phyloP scores from a whole-genome alignment of 73 alveolate species.

The Uronychia setigera region DNA sequence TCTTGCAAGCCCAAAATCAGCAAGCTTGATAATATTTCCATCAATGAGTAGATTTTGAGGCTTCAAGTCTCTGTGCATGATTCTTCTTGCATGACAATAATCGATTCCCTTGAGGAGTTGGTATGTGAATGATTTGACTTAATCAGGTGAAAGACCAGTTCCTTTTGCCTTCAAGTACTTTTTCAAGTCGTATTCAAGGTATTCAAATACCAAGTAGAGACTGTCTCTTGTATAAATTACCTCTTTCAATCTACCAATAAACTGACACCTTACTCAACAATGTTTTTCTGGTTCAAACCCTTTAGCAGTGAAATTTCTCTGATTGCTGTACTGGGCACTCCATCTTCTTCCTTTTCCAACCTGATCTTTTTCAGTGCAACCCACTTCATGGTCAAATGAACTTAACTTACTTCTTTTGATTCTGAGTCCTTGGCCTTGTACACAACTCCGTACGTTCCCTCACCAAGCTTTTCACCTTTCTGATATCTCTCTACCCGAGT shows the following conservation, averaged over 20 bases:
- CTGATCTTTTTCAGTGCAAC: slow-evolving; percentile 86
- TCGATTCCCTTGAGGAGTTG: slow-evolving; percentile 78
- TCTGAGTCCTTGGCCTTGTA: slow-evolving; percentile 70
- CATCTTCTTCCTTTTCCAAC: slow-evolving; percentile 90
- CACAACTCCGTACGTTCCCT: slow-evolving; percentile 92
- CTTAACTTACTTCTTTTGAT: slow-evolving; percentile 70
- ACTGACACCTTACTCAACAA: slow-evolving; percentile 63
- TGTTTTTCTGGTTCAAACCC: slow-evolving; percentile 76
- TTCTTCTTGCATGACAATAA: slow-evolving; percentile 89
- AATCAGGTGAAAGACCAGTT: slow-evolving; percentile 49
- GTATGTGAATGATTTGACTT: slow-evolving; percentile 49
- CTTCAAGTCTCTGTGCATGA: slow-evolving; percentile 94
- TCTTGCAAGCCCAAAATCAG: slow-evolving; percentile 97
- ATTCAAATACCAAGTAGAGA: slow-evolving; percentile 83
- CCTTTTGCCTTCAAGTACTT: slow-evolving; percentile 71
- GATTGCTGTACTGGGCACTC: slow-evolving; percentile 86
- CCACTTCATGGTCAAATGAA: background rate
- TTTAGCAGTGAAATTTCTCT: slow-evolving; percentile 81
- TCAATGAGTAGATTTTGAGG: slow-evolving; percentile 90
- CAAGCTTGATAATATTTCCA: slow-evolving; percentile 69
- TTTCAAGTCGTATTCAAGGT: slow-evolving; percentile 80
- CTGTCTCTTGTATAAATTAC: slow-evolving; percentile 76
- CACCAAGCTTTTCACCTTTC: slow-evolving; percentile 85
- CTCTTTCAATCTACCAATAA: slow-evolving; percentile 58
- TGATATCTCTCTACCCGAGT: slow-evolving; percentile 60